Conservation (phyloP, 352 stramenopile species). For the Globisporangium cystogenes region DNA sequence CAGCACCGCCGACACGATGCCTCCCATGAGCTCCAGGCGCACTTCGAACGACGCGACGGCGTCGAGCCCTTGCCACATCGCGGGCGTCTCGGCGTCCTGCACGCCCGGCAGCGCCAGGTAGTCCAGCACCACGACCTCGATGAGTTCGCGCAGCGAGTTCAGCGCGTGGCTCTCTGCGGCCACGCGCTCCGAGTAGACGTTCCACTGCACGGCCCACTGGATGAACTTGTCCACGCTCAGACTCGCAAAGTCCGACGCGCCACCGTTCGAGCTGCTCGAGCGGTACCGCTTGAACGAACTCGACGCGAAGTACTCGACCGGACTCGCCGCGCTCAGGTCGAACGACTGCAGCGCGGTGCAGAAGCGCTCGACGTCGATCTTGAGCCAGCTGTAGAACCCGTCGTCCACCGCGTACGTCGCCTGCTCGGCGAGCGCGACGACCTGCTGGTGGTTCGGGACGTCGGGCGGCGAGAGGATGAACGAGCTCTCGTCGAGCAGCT, state of each 20-base stretch:
- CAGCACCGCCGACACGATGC: constrained; percentile 54
- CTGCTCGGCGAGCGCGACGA: constrained; percentile 63
- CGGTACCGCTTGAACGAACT: constrained; percentile 53
- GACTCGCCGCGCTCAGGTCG: constrained; percentile 39
- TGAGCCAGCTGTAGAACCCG: constrained; percentile 78
- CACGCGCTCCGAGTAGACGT: constrained; percentile 80
- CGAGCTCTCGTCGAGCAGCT: constrained; percentile 57
- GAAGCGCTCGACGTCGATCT: constrained; percentile 74
- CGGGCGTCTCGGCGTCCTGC: constrained; percentile 21
- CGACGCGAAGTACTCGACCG: constrained; percentile 30
- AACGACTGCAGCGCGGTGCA: constrained; percentile 53
- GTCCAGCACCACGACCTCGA: constrained; percentile 75
- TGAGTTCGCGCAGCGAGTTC: constrained; percentile 70
- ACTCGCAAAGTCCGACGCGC: constrained; percentile 22
- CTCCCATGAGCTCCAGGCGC: constrained; percentile 50
- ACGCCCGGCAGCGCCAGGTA: constrained; percentile 50
- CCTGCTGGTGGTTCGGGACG: constrained; percentile 64
- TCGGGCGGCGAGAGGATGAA: constrained; percentile 54
- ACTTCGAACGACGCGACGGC: constrained; percentile 49
- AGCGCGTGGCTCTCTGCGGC: constrained; percentile 73
- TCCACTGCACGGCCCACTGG: constrained; percentile 81
- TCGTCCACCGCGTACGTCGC: constrained; percentile 45
- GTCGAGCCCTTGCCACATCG: constrained; percentile 66
- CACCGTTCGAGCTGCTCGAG: constrained; percentile 29
- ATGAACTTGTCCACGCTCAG: constrained; percentile 43